Evolutionary conservation across 2,329 filamentous ascomycete species (phyloP).

Genomic region (Claviceps arundinis): DNA sequence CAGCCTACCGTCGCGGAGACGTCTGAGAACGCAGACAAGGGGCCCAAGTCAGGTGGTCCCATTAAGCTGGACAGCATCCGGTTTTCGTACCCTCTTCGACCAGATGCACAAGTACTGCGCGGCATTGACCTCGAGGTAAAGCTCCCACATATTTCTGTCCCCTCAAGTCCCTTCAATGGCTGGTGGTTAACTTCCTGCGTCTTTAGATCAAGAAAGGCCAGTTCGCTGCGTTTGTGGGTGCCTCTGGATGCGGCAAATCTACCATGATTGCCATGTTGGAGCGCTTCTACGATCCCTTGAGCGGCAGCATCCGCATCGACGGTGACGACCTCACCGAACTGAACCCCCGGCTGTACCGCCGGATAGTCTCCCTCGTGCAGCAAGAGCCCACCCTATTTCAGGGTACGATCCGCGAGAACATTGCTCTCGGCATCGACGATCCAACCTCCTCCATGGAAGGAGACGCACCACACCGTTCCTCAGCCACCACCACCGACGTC

Average conservation of each 20-base stretch:
- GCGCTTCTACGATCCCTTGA: constrained; percentile 29
- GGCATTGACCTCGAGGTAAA: constrained; percentile 26
- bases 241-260: constrained; percentile 46
- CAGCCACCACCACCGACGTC: constrained; percentile 6
- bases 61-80: constrained; percentile 41
- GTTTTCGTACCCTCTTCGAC: constrained; percentile 47
- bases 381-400: constrained; percentile 59
- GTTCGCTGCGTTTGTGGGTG: constrained; percentile 41
- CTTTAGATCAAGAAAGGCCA: constrained; percentile 29
- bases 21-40: constrained; percentile 22
- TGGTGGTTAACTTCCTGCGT: no score
- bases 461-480: constrained; percentile 6
- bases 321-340: constrained; percentile 26
- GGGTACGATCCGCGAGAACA: constrained; percentile 73
- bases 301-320: constrained; percentile 34
- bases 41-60: constrained; percentile 18
- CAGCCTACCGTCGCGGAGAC: constrained; percentile 29
- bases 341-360: constrained; percentile 36
- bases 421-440: constrained; percentile 24
- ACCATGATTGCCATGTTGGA: constrained; percentile 43
- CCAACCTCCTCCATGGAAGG: constrained; percentile 9
- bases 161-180: no score
- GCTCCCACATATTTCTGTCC: no score
- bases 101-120: constrained; percentile 25
- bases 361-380: constrained; percentile 40